Evolutionary conservation across 2,329 filamentous ascomycete species (phyloP).

Genomic region (Amesomyces nigricolor): DNA sequence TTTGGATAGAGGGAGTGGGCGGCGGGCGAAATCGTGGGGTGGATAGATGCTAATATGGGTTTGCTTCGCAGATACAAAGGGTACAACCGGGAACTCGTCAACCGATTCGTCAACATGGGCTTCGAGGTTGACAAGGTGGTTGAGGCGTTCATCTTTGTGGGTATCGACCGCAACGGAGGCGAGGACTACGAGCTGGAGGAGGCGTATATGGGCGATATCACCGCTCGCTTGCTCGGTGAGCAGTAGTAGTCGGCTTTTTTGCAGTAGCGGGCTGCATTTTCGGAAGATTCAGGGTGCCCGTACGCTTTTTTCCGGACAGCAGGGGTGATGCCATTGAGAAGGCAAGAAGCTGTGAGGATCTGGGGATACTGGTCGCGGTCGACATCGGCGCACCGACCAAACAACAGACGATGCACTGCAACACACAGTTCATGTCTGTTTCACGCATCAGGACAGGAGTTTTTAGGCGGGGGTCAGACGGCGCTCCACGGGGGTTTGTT

Average conservation of each 20-base stretch:
- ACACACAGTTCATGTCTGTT: neutral
- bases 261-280: no score
- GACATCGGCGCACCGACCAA: neutral
- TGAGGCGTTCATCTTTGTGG: slow-evolving; percentile 72
- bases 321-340: no score
- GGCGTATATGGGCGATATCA: slow-evolving; percentile 85
- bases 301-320: no score
- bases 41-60: neutral
- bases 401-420: neutral
- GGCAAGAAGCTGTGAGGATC: no score
- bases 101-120: slow-evolving; percentile 84
- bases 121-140: slow-evolving; percentile 86
- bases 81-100: slow-evolving; percentile 77
- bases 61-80: slow-evolving; percentile 63
- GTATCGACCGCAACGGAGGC: slow-evolving; percentile 72
- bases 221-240: slow-evolving; percentile 77
- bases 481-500: slow-evolving; percentile 1
- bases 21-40: neutral
- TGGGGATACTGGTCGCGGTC: neutral
- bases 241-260: slow-evolving; percentile 23
- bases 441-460: slow-evolving; percentile 19
- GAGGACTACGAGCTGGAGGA: slow-evolving; percentile 83
- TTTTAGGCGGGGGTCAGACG: slow-evolving; percentile 5
- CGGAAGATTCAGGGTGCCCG: no score
- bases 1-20: neutral